phyloP scores from a whole-genome alignment of 2,329 filamentous ascomycete genomes.

The Berkeleyomyces rouxiae region DNA sequence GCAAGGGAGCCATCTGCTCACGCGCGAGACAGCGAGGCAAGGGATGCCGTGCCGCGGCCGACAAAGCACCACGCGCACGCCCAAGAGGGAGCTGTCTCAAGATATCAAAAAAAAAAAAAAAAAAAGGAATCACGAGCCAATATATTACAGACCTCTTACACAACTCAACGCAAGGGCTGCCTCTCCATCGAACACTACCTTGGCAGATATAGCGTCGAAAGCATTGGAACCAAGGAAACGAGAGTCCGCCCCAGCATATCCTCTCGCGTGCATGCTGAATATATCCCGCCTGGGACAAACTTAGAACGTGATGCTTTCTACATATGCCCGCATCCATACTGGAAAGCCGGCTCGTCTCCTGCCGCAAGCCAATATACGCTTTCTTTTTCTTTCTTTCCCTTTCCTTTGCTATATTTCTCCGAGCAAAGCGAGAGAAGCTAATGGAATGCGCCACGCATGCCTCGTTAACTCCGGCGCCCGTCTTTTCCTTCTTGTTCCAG shows the following conservation, averaged over 20 bases:
- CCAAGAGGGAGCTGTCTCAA: background rate
- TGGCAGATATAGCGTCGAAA: too few relatives aligned
- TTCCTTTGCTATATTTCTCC: background rate
- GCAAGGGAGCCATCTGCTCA: background rate
- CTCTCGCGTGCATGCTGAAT: too few relatives aligned
- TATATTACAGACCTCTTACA: too few relatives aligned
- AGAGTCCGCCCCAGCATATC: too few relatives aligned
- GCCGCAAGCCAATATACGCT: too few relatives aligned
- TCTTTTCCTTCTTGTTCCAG: too few relatives aligned
- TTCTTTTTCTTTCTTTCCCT: background rate
- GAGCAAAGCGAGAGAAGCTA: background rate
- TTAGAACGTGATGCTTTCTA: too few relatives aligned
- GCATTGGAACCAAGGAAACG: too few relatives aligned
- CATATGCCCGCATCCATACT: too few relatives aligned
- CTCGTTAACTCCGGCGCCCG: too few relatives aligned
- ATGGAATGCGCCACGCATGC: background rate
- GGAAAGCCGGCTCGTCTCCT: too few relatives aligned
- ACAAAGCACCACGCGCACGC: background rate
- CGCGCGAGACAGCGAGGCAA: background rate
- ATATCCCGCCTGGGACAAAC: background rate
- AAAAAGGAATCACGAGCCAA: background rate
- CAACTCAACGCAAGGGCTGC: background rate
- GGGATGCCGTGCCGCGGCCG: background rate
- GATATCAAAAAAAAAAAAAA: background rate
- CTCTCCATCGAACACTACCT: background rate